Evolutionary conservation across 495 filamentous ascomycete species (phyloP).

Genomic region (Venustampulla echinocandica): DNA sequence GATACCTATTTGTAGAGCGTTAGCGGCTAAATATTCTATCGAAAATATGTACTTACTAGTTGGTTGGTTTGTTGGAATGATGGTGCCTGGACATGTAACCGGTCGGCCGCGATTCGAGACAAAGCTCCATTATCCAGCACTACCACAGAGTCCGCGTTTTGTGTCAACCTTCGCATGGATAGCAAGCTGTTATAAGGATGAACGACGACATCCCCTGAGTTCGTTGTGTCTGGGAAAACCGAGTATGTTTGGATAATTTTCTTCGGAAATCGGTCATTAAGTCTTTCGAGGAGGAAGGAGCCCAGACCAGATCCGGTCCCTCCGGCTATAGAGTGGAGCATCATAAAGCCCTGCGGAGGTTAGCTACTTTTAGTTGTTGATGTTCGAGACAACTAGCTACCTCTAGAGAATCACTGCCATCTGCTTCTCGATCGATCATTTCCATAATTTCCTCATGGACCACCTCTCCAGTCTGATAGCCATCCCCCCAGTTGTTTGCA

Average conservation of each 20-base stretch:
- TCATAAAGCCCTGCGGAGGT: conserved; percentile 76
- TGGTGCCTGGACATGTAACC: conserved; percentile 86
- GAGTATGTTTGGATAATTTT: conserved; percentile 99
- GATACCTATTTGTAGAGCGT: conserved; percentile 46
- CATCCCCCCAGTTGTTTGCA: conserved; percentile 96
- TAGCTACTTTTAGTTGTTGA: neutral
- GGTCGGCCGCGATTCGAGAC: conserved; percentile 86
- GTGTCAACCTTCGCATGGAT: conserved; percentile 78
- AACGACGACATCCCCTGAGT: conserved; percentile 80
- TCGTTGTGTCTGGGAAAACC: conserved; percentile 88
- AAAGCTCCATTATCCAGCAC: conserved; percentile 94
- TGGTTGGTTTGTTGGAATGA: conserved; percentile 98
- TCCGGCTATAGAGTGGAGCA: conserved; percentile 94
- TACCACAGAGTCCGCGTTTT: conserved; percentile 97
- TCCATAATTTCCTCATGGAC: conserved; percentile 97
- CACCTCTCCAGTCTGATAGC: conserved; percentile 82
- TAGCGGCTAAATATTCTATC: neutral
- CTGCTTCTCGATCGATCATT: conserved; percentile 98
- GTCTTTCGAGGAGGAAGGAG: conserved; percentile 86
- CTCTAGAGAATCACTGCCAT: conserved; percentile 94
- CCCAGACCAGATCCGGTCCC: conserved; percentile 93
- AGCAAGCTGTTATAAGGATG: conserved; percentile 97
- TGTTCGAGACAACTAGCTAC: conserved; percentile 30
- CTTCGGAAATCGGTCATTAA: conserved; percentile 97
- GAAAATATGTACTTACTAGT: conserved; percentile 43